These are phyloP conservation scores for Amesomyces nigricolor DNA, from an alignment of 2,329 filamentous ascomycete genomes.

Conservation along the genomic window DNA sequence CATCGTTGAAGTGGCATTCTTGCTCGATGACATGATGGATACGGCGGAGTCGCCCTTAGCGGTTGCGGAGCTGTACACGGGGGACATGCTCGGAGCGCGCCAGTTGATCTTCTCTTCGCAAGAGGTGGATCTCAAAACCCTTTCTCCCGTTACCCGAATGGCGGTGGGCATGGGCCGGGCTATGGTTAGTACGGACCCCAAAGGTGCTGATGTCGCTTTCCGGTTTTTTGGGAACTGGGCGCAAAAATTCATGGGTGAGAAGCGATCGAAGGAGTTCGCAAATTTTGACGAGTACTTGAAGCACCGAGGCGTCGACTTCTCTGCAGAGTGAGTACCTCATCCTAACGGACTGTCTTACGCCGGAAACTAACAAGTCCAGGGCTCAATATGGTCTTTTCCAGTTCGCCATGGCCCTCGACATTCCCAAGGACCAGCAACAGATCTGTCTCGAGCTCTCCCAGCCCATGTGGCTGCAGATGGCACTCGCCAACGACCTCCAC, in stretches of 20 bases:
- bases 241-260: not conserved
- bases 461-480: constrained; percentile 4
- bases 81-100: not conserved
- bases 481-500: constrained; percentile 12
- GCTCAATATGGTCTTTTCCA: not conserved
- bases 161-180: not conserved
- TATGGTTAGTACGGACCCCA: not conserved
- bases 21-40: constrained; percentile 15
- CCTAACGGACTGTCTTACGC: too few relatives aligned
- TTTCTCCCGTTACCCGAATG: not conserved
- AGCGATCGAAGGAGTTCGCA: not conserved
- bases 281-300: constrained; percentile 10
- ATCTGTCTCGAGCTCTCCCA: constrained; percentile 5
- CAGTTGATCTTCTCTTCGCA: not conserved
- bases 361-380: not conserved
- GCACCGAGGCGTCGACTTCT: not conserved
- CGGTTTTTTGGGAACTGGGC: not conserved
- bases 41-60: not conserved
- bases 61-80: not conserved
- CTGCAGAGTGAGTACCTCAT: not conserved
- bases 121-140: not conserved
- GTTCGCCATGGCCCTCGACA: constrained; percentile 3
- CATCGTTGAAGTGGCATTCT: constrained; percentile 6
- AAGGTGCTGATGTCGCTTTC: not conserved
- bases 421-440: constrained; percentile 8